phyloP scores from a whole-genome alignment of 2,329 filamentous ascomycete species.

The Fusarium marasasianum region DNA sequence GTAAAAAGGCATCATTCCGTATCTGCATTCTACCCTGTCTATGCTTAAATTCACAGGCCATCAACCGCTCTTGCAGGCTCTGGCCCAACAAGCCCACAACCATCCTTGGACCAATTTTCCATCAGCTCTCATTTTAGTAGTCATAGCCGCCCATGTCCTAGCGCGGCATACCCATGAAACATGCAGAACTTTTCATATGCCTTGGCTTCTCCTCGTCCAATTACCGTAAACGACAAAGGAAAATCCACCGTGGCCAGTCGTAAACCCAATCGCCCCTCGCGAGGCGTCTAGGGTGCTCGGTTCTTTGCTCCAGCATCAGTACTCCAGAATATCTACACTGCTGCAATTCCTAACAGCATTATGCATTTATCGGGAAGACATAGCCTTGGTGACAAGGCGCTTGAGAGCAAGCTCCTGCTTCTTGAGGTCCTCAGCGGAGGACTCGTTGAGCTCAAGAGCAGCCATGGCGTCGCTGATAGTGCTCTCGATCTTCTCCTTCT shows the following conservation, averaged over 20 bases:
- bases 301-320: conserved; percentile 29
- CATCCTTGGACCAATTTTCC: conserved; percentile 35
- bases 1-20: conserved; percentile 45
- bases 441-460: conserved; percentile 95
- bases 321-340: conserved; percentile 30
- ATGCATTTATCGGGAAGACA: conserved; percentile 82
- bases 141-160: conserved; percentile 40
- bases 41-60: conserved; percentile 47
- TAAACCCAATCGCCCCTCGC: conserved; percentile 28
- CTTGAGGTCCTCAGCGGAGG: conserved; percentile 92
- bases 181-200: conserved; percentile 50
- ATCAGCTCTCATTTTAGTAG: conserved; percentile 42
- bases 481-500: conserved; percentile 99
- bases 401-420: conserved; percentile 99
- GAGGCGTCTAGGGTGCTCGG: conserved; percentile 32
- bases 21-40: conserved; percentile 52
- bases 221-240: conserved; percentile 47
- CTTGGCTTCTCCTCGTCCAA: conserved; percentile 46
- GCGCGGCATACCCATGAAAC: conserved; percentile 44
- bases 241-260: conserved; percentile 30
- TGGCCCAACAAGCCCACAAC: conserved; percentile 37
- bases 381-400: conserved; percentile 97
- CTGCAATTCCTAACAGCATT: conserved; percentile 20
- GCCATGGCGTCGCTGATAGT: conserved; percentile 97
- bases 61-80: conserved; percentile 37